Base-by-base conservation (phyloP, 495 filamentous ascomycete genomes). In the Hypoxylon crocopeplum region DNA sequence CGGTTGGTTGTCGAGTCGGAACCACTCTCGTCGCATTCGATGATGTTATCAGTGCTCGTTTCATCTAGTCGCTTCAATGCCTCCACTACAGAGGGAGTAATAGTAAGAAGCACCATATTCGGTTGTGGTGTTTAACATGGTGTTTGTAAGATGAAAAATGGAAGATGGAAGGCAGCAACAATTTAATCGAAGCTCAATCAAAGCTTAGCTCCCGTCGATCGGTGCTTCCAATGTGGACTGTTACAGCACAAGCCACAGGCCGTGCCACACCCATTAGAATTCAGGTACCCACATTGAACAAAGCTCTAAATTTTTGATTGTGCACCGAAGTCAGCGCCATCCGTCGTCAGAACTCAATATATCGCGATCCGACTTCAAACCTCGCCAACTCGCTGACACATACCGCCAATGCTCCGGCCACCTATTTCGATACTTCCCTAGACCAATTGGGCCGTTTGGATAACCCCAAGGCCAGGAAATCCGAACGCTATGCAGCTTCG, bases 71-170 rank as follows among this genome's bases (percentile, higher is more conserved):
- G 70, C 21, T 81, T 68, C 10, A 93, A 62, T 7, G 84, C 90
- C 64, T 84, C 78, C 69, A 88, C 79, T 20, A 92, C 86, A 67
- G 81, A 80, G 55, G 82, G 61, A 0, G 91, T 97, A 69, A 89
- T 87, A 30, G 84, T 84, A 36, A 97, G 85, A 37, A 86, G 79
- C 19, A 95, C 91, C 92, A 97, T 97, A 6, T 46, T 50, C 1
- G 3, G 51, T 54, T 47, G 29, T 38, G 45, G 38, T 56, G 29
- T 10, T 42, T 34, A 65, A 20, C 33, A 58, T 53, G 34, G n/a
- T 34, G 33, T 24, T 46, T 8, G 30, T 41, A 24, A 37, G 19
- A 12, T 38, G 17, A 3, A 41, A 37, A 49, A 20, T 27, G 12
- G n/a, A 3, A 20, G 0, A 13, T 16, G 2, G 30, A 50, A 50